phyloP scores from a whole-genome alignment of 2,329 filamentous ascomycete genomes.

The Colletotrichum sp. region DNA sequence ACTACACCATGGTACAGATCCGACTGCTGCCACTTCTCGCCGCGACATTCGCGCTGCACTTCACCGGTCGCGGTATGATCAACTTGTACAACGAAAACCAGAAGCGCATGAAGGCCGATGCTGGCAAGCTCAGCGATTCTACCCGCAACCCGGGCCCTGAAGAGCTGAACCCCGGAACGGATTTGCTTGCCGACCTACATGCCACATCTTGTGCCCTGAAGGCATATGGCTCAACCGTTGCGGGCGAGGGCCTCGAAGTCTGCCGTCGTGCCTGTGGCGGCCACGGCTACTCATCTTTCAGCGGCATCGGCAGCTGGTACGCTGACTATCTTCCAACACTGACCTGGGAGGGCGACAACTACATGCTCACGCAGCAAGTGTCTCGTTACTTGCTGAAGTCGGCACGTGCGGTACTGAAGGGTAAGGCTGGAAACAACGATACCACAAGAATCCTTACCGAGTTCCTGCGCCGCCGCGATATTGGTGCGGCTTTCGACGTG shows the following conservation, averaged over 20 bases:
- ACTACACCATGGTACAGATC: slow-evolving; percentile 83
- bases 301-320: slow-evolving; percentile 78
- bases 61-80: slow-evolving; percentile 81
- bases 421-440: slow-evolving; percentile 66
- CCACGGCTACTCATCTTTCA: slow-evolving; percentile 77
- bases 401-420: slow-evolving; percentile 71
- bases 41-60: slow-evolving; percentile 78
- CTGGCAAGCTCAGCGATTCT: slow-evolving; percentile 43
- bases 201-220: slow-evolving; percentile 80
- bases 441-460: slow-evolving; percentile 69
- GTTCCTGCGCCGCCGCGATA: slow-evolving; percentile 70
- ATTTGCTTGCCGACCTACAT: slow-evolving; percentile 75
- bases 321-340: slow-evolving; percentile 74
- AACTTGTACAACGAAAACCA: slow-evolving; percentile 75
- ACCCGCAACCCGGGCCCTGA: slow-evolving; percentile 70
- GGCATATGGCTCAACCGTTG: slow-evolving; percentile 73
- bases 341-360: slow-evolving; percentile 82
- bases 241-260: slow-evolving; percentile 76
- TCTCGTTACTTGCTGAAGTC: slow-evolving; percentile 79
- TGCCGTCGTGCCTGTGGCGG: slow-evolving; percentile 79
- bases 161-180: slow-evolving; percentile 65
- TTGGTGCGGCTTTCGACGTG: slow-evolving; percentile 77
- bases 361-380: slow-evolving; percentile 83
- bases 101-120: slow-evolving; percentile 62
- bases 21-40: slow-evolving; percentile 75